phyloP scores from a whole-genome alignment of 768 basidiomycete species.

The Pleurotus eryngii region DNA sequence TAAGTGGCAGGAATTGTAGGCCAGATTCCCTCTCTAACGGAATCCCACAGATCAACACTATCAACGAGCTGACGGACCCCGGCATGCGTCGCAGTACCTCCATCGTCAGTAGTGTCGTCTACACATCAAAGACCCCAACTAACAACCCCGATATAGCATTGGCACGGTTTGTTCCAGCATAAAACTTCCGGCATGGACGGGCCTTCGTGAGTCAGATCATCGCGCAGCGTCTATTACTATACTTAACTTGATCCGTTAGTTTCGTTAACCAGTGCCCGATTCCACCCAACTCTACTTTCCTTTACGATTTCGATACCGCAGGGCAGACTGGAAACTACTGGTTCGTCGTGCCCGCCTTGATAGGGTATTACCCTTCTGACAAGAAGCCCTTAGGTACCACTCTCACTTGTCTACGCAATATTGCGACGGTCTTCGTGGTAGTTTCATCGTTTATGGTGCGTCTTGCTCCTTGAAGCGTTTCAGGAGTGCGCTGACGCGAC shows the following conservation, averaged over 20 bases:
- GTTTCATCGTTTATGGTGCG: conserved; percentile 26
- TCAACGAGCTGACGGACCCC: conserved; percentile 23
- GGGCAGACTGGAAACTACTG: conserved; percentile 30
- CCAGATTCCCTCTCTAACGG: not conserved
- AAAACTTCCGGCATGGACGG: conserved; percentile 34
- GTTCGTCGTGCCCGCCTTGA: conserved; percentile 15
- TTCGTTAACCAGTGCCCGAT: conserved; percentile 51
- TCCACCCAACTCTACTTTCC: conserved; percentile 30
- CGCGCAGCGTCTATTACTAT: conserved; percentile 7
- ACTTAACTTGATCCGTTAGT: conserved; percentile 7
- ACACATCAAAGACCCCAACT: not conserved
- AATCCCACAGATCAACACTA: conserved; percentile 19
- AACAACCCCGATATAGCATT: conserved; percentile 19
- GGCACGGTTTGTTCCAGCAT: conserved; percentile 34
- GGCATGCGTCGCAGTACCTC: conserved; percentile 29
- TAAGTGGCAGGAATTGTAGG: too few relatives aligned
- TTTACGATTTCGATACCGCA: conserved; percentile 33
- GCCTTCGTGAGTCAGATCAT: conserved; percentile 27
- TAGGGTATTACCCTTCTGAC: conserved; percentile 23
- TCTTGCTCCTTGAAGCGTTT: conserved; percentile 5
- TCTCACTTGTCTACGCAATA: conserved; percentile 46
- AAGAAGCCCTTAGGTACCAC: conserved; percentile 35
- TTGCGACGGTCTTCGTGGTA: conserved; percentile 41
- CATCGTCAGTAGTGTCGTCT: conserved; percentile 15
- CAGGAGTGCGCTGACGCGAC: not conserved